Base-by-base conservation (phyloP, 1,284 basidiomycete species). In the Chalciporus piperatoides region DNA sequence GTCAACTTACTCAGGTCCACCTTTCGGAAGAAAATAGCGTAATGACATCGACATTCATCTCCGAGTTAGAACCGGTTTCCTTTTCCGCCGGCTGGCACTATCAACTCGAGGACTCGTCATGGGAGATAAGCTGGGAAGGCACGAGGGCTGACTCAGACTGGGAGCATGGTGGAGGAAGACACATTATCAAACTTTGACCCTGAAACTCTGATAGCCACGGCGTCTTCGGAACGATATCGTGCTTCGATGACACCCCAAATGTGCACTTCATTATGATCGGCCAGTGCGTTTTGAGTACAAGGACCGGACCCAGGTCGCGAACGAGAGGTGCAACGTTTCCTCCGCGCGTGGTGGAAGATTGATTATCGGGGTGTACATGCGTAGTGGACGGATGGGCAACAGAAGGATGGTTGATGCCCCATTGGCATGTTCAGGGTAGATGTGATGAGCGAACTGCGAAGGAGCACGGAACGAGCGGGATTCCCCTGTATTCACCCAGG, bases 121-220 rank as follows among this genome's bases (percentile, higher is more conserved):
- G 47, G 55, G 48, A 59, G 60, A 65, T 65, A 62, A 64, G 61
- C 53, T 55, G 50, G 51, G 61, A 62, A 58, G 55, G 27, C 15
- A 36, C 35, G 47, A 49, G 42, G 48, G 24, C 21, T 35, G 46
- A 46, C n/a, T 39, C 38, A 36, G 23, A n/a, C 30, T 21, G 15
- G 27, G 19, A 42, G 44, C 33, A 45, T 17, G 24, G 37, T 48
- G 45, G 50, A 57, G 44, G 33, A 48, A 28, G 36, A 62, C 54
- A 58, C 49, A 59, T 19, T 4, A 41, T 27, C 15, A 51, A 60
- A 62, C 59, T 45, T 48, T 41, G 37, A 55, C 40, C 43, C 43
- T 51, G 51, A 46, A 41, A 44, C 41, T 36, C 36, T 27, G 39
- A 25, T 44, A 43, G 24, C 9, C 46, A 49, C 42, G 48, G 33